Evolutionary conservation across 768 basidiomycete species (phyloP), one percentile per base, ranked within the genome.

Genomic region (Clitopilus hobsonii): DNA sequence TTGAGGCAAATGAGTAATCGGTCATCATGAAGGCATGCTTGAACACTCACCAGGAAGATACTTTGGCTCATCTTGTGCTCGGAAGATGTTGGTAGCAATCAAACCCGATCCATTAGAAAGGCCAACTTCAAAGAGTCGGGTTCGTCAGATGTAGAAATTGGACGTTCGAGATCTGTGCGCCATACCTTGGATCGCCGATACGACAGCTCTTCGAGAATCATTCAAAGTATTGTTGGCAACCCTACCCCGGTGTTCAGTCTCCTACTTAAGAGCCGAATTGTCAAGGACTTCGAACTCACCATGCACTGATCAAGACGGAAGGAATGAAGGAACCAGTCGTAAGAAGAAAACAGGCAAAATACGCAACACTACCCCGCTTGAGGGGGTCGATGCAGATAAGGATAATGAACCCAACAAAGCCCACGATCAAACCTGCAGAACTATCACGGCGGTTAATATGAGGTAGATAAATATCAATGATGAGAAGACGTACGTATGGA

Each of bases 341-440:
- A 48, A 83, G 64, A 52, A 83, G 60, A 67, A 83, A 83, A 55
- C 76, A 78, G 7, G 81, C 80, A 60, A 83, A 81, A 63, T 82
- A 82, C 18, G 78, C 79, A 13, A 75, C 69, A 38, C 69, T 64
- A 38, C 71, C 70, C 55, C 76, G 64, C 18, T 62, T 60, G 28
- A 74, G 47, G 1, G 71, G 67, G 50, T 81, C 68, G 38, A 80
- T 77, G 16, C 69, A 71, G 5, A 75, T 77, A 20, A 82, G 71
- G 38, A 77, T 63, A 30, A 77, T 67, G 59, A 79, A 79, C 2
- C 77, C 76, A n/a, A 69, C 51, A 4, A 79, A 52, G 16, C 64
- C 73, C 20, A 67, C 71, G 20, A 66, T 65, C 27, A 79, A 62
- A 3, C 76, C 71, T 52, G 75, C 72, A 49, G 75, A 77, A 54